phyloP scores from a whole-genome alignment of 2,329 filamentous ascomycete genomes.

The Fusarium sp. region DNA sequence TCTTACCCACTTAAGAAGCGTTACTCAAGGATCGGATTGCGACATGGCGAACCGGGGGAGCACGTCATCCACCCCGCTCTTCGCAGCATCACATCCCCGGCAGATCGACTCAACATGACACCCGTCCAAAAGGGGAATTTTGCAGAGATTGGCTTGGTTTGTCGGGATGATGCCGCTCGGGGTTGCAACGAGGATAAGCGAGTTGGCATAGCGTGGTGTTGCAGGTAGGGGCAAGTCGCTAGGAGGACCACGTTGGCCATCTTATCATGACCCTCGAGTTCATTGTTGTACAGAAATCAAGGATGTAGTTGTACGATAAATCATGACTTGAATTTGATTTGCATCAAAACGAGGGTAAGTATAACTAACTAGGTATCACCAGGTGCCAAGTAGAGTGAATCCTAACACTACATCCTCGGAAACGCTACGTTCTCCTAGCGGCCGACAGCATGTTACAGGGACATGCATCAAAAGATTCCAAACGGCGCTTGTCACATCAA shows the following conservation, averaged over 20 bases:
- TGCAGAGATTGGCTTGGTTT: background rate
- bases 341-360: background rate
- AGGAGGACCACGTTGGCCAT: background rate
- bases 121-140: background rate
- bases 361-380: no score
- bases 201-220: background rate
- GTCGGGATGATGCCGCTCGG: background rate
- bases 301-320: background rate
- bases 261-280: background rate
- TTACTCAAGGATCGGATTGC: background rate
- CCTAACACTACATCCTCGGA: background rate
- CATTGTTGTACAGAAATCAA: background rate
- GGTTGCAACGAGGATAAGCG: background rate
- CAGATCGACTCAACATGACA: background rate
- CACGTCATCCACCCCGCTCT: slow-evolving; percentile 2
- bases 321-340: background rate
- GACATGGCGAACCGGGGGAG: background rate
- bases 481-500: background rate
- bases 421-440: background rate
- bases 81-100: background rate
- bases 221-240: background rate
- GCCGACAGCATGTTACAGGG: background rate
- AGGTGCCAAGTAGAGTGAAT: background rate
- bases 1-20: background rate
- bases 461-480: background rate